These are phyloP conservation scores for Neohortaea acidophila DNA, from an alignment of 495 filamentous ascomycete species.

Conservation along the genomic window DNA sequence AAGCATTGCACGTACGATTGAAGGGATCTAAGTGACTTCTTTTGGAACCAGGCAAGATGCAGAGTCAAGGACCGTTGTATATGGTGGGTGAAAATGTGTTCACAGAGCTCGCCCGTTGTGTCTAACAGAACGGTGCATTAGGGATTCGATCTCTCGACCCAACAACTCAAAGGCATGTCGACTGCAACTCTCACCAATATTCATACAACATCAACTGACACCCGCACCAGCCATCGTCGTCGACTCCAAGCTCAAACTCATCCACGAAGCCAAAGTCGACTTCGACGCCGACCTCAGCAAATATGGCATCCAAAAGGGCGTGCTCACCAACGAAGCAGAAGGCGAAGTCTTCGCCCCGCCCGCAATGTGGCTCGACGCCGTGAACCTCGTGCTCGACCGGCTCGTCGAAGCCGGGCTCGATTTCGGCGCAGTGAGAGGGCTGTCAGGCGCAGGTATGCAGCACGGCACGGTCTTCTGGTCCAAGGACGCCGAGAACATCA, in stretches of 20 bases:
- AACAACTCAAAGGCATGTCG: constrained; percentile 68
- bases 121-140: constrained; percentile 39
- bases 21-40: too few relatives aligned
- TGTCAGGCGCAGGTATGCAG: constrained; percentile 89
- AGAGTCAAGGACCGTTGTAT: neutral
- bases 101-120: too few relatives aligned
- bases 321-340: constrained; percentile 61
- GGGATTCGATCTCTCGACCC: constrained; percentile 91
- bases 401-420: constrained; percentile 60
- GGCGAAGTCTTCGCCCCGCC: constrained; percentile 85
- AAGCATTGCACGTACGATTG: too few relatives aligned
- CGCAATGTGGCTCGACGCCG: constrained; percentile 82
- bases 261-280: constrained; percentile 60
- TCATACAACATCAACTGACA: neutral
- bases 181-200: neutral
- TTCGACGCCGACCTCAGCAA: constrained; percentile 58
- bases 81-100: too few relatives aligned
- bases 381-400: constrained; percentile 65
- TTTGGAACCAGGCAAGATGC: too few relatives aligned
- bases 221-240: constrained; percentile 52
- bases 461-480: constrained; percentile 94
- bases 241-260: constrained; percentile 59
- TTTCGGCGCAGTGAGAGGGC: constrained; percentile 58
- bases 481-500: constrained; percentile 46
- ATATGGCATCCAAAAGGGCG: constrained; percentile 72